These are phyloP conservation scores for Leptographium lundbergii DNA, from an alignment of 2,329 filamentous ascomycete genomes.

Conservation along the genomic window DNA sequence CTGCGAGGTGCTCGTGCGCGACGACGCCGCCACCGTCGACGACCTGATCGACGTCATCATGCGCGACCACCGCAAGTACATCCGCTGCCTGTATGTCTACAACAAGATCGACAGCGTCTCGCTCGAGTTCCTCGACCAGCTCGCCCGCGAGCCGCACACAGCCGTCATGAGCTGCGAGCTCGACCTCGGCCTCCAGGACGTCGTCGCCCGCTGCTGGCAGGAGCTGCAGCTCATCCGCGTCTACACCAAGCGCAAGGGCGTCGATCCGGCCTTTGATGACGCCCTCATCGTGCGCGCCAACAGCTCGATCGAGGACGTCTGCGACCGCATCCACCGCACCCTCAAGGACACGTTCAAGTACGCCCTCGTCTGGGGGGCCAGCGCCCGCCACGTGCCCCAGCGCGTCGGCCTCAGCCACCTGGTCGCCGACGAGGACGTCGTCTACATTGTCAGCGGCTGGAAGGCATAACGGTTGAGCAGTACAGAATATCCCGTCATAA, in stretches of 20 bases:
- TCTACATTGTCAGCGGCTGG: conserved; percentile 54
- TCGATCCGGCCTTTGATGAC: conserved; percentile 79
- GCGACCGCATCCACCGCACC: conserved; percentile 84
- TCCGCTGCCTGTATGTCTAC: conserved; percentile 90
- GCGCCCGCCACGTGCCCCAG: conserved; percentile 88
- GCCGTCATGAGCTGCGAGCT: conserved; percentile 97
- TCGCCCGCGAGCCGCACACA: conserved; percentile 86
- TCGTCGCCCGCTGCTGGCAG: conserved; percentile 90
- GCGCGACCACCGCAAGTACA: conserved; percentile 98
- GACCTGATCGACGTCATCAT: conserved; percentile 99
- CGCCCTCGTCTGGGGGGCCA: conserved; percentile 93
- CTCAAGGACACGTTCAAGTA: conserved; percentile 99
- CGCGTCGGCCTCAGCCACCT: conserved; percentile 74
- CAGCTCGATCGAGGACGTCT: conserved; percentile 90
- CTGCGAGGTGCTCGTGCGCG: conserved; percentile 87
- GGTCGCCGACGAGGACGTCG: conserved; percentile 59
- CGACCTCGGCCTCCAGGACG: conserved; percentile 83
- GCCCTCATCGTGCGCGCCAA: conserved; percentile 84
- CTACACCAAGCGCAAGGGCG: conserved; percentile 93
- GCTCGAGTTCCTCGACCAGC: conserved; percentile 81
- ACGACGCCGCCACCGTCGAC: conserved; percentile 91
- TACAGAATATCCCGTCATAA: too few species aligned
- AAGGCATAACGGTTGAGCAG: too few species aligned
- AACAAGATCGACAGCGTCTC: conserved; percentile 98
- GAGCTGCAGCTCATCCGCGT: conserved; percentile 81